phyloP scores from a whole-genome alignment of 2,329 filamentous ascomycete species.

The Cercospora sp. region DNA sequence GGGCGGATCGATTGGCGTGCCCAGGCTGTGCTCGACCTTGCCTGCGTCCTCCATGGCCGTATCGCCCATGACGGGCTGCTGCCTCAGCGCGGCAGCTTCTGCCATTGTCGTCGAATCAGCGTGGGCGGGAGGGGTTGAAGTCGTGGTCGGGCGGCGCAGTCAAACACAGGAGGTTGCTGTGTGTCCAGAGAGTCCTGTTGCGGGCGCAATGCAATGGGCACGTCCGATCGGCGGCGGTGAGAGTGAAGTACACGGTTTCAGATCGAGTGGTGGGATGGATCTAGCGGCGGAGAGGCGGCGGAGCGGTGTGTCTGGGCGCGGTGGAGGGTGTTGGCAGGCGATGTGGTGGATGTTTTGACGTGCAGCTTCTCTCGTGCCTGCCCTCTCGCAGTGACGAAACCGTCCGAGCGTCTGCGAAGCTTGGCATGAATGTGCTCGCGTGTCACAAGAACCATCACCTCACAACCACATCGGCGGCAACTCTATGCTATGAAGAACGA shows the following conservation, averaged over 20 bases:
- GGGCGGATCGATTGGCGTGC: conserved; percentile 74
- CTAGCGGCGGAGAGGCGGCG: not conserved
- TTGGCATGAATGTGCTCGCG: conserved; percentile 5
- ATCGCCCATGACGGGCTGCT: conserved; percentile 56
- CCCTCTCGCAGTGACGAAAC: not conserved
- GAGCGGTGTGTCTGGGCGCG: not conserved
- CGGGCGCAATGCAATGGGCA: conserved; percentile 5
- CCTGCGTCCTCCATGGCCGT: conserved; percentile 99
- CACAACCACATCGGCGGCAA: not conserved
- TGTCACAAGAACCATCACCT: not conserved
- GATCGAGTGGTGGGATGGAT: not conserved
- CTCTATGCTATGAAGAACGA: not conserved
- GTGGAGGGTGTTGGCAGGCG: not conserved
- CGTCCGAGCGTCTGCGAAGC: conserved; percentile 2
- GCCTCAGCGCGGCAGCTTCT: conserved; percentile 40
- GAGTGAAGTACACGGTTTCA: not conserved
- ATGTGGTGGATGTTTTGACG: conserved; percentile 8
- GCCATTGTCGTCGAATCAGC: conserved; percentile 20
- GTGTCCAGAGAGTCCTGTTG: not conserved
- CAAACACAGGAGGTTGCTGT: conserved; percentile 8
- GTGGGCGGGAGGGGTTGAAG: conserved; percentile 11
- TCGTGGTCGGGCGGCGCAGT: conserved; percentile 10
- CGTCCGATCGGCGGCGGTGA: not conserved
- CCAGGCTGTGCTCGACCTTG: conserved; percentile 74
- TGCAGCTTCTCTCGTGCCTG: conserved; percentile 13